Evolutionary conservation across 2,329 filamentous ascomycete species (phyloP).

Genomic region (Camillea tinctor): DNA sequence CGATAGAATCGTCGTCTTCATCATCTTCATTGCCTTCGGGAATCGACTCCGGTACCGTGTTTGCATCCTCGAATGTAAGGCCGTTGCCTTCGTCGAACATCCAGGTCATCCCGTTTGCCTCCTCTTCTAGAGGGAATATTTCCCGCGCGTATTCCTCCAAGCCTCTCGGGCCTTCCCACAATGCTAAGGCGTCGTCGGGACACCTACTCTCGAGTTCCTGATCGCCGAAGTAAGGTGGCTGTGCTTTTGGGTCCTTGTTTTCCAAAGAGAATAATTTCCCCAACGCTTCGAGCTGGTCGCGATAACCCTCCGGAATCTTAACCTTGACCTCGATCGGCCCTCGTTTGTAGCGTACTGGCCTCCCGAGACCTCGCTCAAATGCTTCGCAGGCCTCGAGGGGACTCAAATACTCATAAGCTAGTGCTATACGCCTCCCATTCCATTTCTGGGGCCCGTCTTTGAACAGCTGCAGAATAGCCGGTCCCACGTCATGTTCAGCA

Average conservation of each 20-base stretch:
- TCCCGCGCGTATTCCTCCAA: constrained; percentile 94
- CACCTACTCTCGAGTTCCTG: constrained; percentile 58
- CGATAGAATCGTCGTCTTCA: constrained; percentile 52
- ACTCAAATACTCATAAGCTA: constrained; percentile 87
- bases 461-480: constrained; percentile 88
- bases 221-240: constrained; percentile 65
- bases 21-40: constrained; percentile 44
- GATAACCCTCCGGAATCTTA: constrained; percentile 82
- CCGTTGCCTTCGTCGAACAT: constrained; percentile 64
- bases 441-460: constrained; percentile 88
- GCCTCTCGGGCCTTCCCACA: constrained; percentile 90
- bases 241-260: constrained; percentile 51
- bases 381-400: constrained; percentile 78
- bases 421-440: constrained; percentile 74
- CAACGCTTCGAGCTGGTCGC: constrained; percentile 75
- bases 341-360: constrained; percentile 74
- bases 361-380: constrained; percentile 75
- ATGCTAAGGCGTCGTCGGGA: constrained; percentile 70
- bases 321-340: constrained; percentile 82
- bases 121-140: constrained; percentile 91
- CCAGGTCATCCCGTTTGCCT: constrained; percentile 91
- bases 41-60: constrained; percentile 39
- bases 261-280: constrained; percentile 58
- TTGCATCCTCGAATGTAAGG: constrained; percentile 31
- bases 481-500: constrained; percentile 92